phyloP scores from a whole-genome alignment of 352 stramenopile genomes.

The Aphanomyces euteiches region DNA sequence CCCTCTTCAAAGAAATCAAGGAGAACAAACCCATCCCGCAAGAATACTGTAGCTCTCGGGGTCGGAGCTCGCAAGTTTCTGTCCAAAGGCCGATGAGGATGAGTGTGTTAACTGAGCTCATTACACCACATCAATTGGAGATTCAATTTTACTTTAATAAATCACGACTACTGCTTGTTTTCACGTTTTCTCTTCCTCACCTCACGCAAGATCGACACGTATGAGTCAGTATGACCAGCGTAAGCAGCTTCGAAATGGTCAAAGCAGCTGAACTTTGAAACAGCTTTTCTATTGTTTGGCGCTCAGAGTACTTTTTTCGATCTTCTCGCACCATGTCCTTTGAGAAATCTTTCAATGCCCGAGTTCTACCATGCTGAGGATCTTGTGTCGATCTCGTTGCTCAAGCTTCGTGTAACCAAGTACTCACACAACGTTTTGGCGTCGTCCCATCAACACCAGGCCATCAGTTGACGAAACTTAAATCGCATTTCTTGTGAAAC shows the following conservation, averaged over 20 bases:
- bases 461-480: background rate
- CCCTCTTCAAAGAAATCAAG: background rate
- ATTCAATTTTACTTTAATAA: no score
- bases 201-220: background rate
- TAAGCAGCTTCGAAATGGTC: background rate
- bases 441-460: conserved; percentile 12
- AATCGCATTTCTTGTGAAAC: background rate
- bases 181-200: background rate
- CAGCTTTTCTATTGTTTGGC: background rate
- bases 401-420: background rate
- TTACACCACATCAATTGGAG: no score
- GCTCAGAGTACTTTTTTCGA: conserved; percentile 21
- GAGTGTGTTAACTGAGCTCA: no score
- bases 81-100: no score
- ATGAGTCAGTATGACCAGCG: background rate
- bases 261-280: conserved; percentile 1
- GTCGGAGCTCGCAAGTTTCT: no score
- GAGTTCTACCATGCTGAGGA: conserved; percentile 2
- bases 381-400: background rate
- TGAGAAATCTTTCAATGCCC: conserved; percentile 20
- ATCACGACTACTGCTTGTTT: no score
- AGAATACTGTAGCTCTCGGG: no score
- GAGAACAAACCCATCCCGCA: no score
- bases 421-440: background rate
- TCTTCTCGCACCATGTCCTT: conserved; percentile 16